Evolutionary conservation across 2,329 filamentous ascomycete species (phyloP).

Genomic region (Sporothrix phasma): DNA sequence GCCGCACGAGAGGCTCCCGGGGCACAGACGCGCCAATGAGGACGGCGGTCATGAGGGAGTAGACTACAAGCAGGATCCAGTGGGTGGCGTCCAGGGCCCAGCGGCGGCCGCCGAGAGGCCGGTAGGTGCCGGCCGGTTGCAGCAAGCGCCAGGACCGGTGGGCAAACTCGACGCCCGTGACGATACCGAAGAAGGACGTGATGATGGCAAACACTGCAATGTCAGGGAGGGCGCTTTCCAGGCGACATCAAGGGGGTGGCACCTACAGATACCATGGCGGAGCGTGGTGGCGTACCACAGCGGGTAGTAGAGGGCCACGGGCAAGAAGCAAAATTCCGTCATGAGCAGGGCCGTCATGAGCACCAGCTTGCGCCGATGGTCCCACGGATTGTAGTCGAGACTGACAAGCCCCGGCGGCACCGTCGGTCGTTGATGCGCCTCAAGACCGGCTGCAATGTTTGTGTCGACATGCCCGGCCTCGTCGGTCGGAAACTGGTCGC

Average conservation of each 20-base stretch:
- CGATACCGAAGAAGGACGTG: conserved; percentile 44
- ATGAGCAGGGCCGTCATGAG: conserved; percentile 38
- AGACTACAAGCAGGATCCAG: conserved; percentile 36
- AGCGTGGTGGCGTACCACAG: conserved; percentile 32
- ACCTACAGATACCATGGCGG: conserved; percentile 15
- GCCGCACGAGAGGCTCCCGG: background rate
- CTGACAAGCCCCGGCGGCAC: background rate
- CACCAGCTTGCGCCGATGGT: conserved; percentile 35
- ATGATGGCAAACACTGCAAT: conserved; percentile 39
- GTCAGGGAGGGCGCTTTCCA: too few relatives aligned
- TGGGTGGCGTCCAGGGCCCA: conserved; percentile 37
- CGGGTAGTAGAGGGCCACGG: conserved; percentile 43
- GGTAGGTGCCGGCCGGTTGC: conserved; percentile 38
- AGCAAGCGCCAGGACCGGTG: conserved; percentile 40
- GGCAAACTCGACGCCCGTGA: conserved; percentile 45
- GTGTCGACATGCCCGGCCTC: background rate
- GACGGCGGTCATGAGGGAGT: conserved; percentile 39
- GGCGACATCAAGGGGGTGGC: too few relatives aligned
- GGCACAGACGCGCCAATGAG: conserved; percentile 39
- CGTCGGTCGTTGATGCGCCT: background rate
- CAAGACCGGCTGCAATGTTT: background rate
- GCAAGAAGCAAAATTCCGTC: conserved; percentile 38
- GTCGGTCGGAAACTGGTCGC: background rate
- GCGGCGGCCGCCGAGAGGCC: conserved; percentile 41
- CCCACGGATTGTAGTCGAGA: conserved; percentile 30